A percentile compares a stretch with the other conserved stretches of the same genome.
These are phyloP conservation scores for Ceratobasidium sp. DNA, from an alignment of 1,284 basidiomycete genomes.

Conservation along the genomic window DNA sequence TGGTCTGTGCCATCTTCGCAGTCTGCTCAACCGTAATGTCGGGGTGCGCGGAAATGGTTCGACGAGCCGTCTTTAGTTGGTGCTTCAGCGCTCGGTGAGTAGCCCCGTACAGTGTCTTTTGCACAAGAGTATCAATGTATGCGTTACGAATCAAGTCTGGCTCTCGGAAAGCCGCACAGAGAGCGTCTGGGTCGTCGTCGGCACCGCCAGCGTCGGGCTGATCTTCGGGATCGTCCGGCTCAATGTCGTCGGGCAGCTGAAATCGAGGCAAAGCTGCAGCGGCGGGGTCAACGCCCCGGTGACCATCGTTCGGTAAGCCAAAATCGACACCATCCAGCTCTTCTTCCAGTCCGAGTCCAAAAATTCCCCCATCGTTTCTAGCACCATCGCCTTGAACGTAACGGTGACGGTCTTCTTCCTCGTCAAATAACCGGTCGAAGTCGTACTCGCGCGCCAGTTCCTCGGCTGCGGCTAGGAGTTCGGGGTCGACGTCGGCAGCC, in stretches of 20 bases:
- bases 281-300: neutral
- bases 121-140: slow-evolving; percentile 16
- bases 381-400: neutral
- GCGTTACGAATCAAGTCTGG: slow-evolving; percentile 10
- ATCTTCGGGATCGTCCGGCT: neutral
- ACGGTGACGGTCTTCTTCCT: neutral
- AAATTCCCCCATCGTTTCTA: neutral
- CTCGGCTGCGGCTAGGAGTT: neutral
- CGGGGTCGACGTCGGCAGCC: neutral
- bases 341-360: neutral
- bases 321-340: neutral
- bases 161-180: slow-evolving; percentile 5
- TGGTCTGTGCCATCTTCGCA: slow-evolving; percentile 16
- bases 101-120: slow-evolving; percentile 13
- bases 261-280: neutral
- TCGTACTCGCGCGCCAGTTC: slow-evolving; percentile 12
- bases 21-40: neutral
- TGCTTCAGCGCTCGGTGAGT: slow-evolving; percentile 24
- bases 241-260: neutral
- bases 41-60: neutral
- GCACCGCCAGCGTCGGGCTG: too few species aligned
- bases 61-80: slow-evolving; percentile 11
- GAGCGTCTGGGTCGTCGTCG: neutral
- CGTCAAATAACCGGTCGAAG: slow-evolving; percentile 1
- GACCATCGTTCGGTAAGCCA: slow-evolving; percentile 1